Conservation (phyloP, 768 basidiomycete species). For the Podaxis sp. region DNA sequence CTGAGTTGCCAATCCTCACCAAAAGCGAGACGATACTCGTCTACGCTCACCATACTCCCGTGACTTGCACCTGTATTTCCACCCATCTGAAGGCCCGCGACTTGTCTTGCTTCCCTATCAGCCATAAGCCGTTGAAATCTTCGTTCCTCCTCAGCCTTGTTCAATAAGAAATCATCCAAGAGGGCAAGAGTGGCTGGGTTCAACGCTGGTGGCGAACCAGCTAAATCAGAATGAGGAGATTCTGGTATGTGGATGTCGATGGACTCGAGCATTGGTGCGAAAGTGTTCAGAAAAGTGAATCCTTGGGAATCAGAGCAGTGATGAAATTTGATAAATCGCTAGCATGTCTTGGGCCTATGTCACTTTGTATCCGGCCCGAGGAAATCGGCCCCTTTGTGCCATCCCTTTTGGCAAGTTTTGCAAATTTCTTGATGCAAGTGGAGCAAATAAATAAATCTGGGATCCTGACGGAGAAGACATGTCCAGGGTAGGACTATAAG, state of each 20-base stretch:
- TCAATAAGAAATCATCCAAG: constrained; percentile 11
- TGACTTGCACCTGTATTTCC: constrained; percentile 20
- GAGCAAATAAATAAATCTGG: no score
- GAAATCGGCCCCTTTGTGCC: no score
- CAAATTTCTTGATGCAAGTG: no score
- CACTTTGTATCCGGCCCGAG: no score
- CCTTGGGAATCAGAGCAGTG: no score
- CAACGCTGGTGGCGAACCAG: not conserved
- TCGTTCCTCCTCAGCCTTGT: constrained; percentile 42
- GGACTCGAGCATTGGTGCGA: not conserved
- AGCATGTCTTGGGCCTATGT: no score
- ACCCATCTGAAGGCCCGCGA: constrained; percentile 29
- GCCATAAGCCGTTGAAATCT: constrained; percentile 38
- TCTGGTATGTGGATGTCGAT: constrained; percentile 20
- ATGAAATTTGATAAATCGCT: not conserved
- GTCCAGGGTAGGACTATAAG: no score
- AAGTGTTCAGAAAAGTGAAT: not conserved
- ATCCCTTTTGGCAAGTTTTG: no score
- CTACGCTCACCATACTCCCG: constrained; percentile 39
- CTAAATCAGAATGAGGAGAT: constrained; percentile 24
- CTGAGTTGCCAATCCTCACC: constrained; percentile 51
- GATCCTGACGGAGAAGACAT: no score
- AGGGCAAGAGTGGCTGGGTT: constrained; percentile 3
- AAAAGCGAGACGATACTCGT: constrained; percentile 41
- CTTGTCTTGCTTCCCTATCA: constrained; percentile 31